Base-by-base conservation (phyloP, 805 yeast species). In the Kuraishia piskuri region DNA sequence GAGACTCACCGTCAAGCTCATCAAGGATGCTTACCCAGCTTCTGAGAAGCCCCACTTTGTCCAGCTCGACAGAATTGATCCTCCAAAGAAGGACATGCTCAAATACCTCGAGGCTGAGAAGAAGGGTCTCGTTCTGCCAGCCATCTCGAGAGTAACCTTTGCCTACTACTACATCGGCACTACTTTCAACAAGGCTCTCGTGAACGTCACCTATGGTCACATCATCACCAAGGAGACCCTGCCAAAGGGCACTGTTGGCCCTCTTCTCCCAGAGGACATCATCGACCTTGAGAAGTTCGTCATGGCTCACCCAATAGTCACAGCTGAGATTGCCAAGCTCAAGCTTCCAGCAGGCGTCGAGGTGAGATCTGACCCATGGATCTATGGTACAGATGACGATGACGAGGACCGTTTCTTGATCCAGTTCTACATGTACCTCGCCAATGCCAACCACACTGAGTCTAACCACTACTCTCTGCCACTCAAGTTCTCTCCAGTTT, bases 311-410 rank as follows among this genome's bases (percentile, higher is more conserved):
- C 90, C 90, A 20, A 55, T 62, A 2, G 82, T 85, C 56, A 58
- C 66, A 56, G 87, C 83, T 23, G 90, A 86, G 67, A 74, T 85
- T 59, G 86, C 74, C 55, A 84, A 85, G 66, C 74, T 86, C 68
- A 75, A 81, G 58, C 72, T 86, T 55, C 91, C 90, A 56, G 63
- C 71, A 63, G 65, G 78, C 66, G 70, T 64, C 58, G 61, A 66
- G 37, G 83, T 84, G 50, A 77, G 82, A 59, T 77, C 77, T 63
- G 92, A 86, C 65, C 89, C 91, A 52, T 88, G 96, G 95, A 88
- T 86, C 77, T 86, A 88, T 66, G 95, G 92, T 62, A 83, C 90
- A 36, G 90, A 84, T 64, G 83, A 82, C 60, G 70, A 79, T 50
- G 69, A 76, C 55, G 88, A 83, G 63, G 72, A 66, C 48, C 78